Base-by-base conservation (phyloP, 2,329 filamentous ascomycete genomes). In the Malbranchea zuffiana region DNA sequence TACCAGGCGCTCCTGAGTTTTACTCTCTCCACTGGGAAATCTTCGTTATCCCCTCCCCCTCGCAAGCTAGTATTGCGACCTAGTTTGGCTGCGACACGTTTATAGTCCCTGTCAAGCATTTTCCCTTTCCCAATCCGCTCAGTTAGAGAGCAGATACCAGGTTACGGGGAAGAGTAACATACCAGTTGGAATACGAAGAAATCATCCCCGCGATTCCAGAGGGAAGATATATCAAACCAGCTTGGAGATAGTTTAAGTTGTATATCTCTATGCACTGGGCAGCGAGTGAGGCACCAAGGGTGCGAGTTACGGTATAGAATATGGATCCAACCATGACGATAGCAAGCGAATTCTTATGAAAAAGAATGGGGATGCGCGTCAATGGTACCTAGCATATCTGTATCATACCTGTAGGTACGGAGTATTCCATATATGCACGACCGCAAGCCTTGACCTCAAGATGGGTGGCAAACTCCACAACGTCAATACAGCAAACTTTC, bases 121-220 rank as follows among this genome's bases (percentile, higher is more conserved):
- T 34, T 39, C 8, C 37, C 37, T 39, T 16, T 28, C n/a, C 23
- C 17, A 35, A 25, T 6, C 5, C 5, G 12, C 5, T 35, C 7
- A 35, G 12, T 2, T 25, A 4, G 4, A 3, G 11, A 5, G 12
- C 6, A 21, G 11, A 29, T 3, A 4, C 12, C 2, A 20, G 4
- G n/a, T n/a, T n/a, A n/a, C 2, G 16, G 5, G 16, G 15, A 15
- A 8, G 17, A 30, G n/a, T 6, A 2, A 7, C 27, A 10, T 29
- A 39, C 30, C 31, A 13, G 37, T 39, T n/a, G 13, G 12, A 18
- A 34, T 39, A 34, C 15, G 37, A 33, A 12, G 37, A 34, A n/a
- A 32, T 31, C 29, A 28, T 33, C 10, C 29, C 29, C n/a, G 20
- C 27, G 5, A 28, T 21, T 13, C 34, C 34, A n/a, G 34, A 19